A percentile compares a stretch with the other conserved stretches of the same genome.
Evolutionary conservation across 352 stramenopile species (phyloP).

Genomic region (Globisporangium recalcitrans): DNA sequence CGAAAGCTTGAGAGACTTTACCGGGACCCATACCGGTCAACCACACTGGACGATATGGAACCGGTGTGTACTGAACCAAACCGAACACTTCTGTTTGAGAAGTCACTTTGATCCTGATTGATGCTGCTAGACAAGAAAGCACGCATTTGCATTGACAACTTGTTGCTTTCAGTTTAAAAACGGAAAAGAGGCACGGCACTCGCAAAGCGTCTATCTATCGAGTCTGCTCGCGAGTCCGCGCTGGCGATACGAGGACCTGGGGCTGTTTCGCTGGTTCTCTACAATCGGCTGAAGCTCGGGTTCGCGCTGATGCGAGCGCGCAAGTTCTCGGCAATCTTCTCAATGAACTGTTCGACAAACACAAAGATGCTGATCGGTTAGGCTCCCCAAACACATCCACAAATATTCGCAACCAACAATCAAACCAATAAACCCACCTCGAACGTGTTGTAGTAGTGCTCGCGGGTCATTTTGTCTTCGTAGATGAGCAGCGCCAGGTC

Average conservation of each 20-base stretch:
- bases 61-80: too few species aligned
- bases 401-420: background rate
- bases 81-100: too few species aligned
- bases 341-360: constrained; percentile 32
- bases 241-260: too few species aligned
- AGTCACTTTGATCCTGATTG: too few species aligned
- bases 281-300: constrained; percentile 32
- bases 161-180: background rate
- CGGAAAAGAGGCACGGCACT: background rate
- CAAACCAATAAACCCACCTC: constrained; percentile 14
- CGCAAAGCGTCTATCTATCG: background rate
- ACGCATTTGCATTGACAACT: too few species aligned
- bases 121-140: too few species aligned
- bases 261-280: constrained; percentile 6
- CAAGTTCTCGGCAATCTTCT: constrained; percentile 49
- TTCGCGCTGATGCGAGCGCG: constrained; percentile 29
- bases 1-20: too few species aligned
- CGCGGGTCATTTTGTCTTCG: constrained; percentile 58
- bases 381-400: background rate
- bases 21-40: too few species aligned
- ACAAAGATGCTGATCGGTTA: background rate
- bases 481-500: constrained; percentile 82
- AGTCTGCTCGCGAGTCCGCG: background rate
- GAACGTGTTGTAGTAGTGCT: constrained; percentile 83
- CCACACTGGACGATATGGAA: too few species aligned